Base-by-base conservation (phyloP, 371 early-diverging fungal genomes). In the Rhizomucor miehei region DNA sequence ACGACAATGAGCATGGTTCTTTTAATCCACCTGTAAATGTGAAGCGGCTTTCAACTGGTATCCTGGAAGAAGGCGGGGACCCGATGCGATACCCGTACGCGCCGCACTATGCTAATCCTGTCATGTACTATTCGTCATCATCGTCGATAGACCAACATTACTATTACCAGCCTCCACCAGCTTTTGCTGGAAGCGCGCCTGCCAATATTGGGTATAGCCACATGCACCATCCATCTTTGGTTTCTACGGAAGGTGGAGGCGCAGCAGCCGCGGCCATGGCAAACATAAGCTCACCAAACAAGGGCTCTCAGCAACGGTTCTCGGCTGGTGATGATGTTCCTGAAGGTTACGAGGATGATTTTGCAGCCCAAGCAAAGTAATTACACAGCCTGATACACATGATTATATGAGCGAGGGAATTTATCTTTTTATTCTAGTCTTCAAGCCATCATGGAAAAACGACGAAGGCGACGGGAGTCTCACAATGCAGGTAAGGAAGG, bases 391-490 rank as follows among this genome's bases (percentile, higher is more conserved):
- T 3, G 14, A 51, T 17, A 39, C 14, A 40, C 9, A 19, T 44
- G 11, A n/a, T 44, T 43, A 17, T 29, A 5, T 29, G 29, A 8
- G 29, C 29, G 29, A 29, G 29, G 29, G 19, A 25, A 19, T 36
- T 52, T 13, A 16, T 43, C 29, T 51, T 47, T 49, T 21, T 36
- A 21, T 37, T 36, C 3, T 59, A 77, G 75, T 46, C 56, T 72
- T 20, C 78, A 74, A 51, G 54, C 63, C 10, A 51, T 72, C 12
- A 65, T 70, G 56, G 98, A 97, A 67, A 96, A 95, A 73, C 81
- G 92, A 14, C 80, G 95, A 34, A 85, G 92, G 24, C 87, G 97
- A 54, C 81, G 97, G 24, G 98, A 96, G 71, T 90, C 91, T 37
- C 98, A 98, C 77, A 98, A 98, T 68, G 94, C 93, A 36, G 89